These are phyloP conservation scores for Sechiopsis laciniata DNA, from an alignment of 306 rosid genomes.

Conservation along the genomic window DNA sequence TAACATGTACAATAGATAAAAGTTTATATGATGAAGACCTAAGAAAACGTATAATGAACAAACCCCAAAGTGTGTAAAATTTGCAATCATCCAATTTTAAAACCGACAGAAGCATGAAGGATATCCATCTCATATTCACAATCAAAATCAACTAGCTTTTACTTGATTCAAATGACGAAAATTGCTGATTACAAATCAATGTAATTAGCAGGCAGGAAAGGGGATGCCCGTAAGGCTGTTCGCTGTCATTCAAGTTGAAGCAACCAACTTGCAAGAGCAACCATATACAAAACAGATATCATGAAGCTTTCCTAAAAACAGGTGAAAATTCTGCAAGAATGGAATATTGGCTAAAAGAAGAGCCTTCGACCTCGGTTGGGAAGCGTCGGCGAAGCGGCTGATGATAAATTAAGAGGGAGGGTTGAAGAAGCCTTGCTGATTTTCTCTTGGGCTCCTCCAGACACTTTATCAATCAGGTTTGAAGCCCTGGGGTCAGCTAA, in stretches of 20 bases:
- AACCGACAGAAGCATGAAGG: neutral
- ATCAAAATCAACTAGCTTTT: constrained; percentile 1
- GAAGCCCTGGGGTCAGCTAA: constrained; percentile 86
- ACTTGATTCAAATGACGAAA: constrained; percentile 5
- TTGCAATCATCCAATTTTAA: neutral
- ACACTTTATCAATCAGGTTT: constrained; percentile 51
- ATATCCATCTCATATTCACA: neutral
- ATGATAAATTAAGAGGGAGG: constrained; percentile 41
- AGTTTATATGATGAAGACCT: neutral
- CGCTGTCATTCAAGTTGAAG: neutral
- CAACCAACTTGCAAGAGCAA: constrained; percentile 8
- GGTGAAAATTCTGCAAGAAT: constrained; percentile 7
- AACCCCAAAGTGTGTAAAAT: neutral
- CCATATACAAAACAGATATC: constrained; percentile 14
- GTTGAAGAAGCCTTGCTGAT: constrained; percentile 41
- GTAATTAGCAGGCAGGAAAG: neutral
- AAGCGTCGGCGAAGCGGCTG: constrained; percentile 37
- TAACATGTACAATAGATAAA: neutral
- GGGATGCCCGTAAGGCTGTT: neutral
- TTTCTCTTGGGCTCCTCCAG: constrained; percentile 48
- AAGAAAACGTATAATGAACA: neutral
- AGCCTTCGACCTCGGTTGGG: constrained; percentile 61
- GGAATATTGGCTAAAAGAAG: constrained; percentile 45
- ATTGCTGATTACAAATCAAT: constrained; percentile 9
- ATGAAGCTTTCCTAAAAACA: constrained; percentile 33